Evolutionary conservation across 2,329 filamentous ascomycete genomes (phyloP), one percentile per base, ranked within the genome.

Genomic region (Chaetoscypha palmicola): DNA sequence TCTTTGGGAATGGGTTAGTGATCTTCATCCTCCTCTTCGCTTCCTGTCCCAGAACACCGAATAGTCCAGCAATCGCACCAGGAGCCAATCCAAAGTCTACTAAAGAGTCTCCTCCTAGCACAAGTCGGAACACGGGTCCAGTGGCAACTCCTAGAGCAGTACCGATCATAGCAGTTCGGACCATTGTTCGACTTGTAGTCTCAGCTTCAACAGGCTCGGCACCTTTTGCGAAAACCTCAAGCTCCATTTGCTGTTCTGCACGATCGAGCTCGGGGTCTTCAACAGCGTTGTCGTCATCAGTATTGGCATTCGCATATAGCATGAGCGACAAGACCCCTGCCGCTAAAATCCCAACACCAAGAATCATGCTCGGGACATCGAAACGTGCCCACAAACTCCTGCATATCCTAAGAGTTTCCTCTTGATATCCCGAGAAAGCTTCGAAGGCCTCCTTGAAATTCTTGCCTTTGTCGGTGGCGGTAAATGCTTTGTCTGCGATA

Each of bases 301-400:
- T 68, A 40, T 74, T 72, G 17, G 69, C 68, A 14, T 76, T 75
- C 7, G 86, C 80, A 63, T 94, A 96, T 38, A 91, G 67, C 1
- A 85, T 68, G 40, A 97, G 69, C 4, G 84, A 65, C 2, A 81
- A 53, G 17, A 96, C 73, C 2, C 85, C 81, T 19, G 77, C 66
- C 2, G 77, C 72, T 49, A 94, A 76, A 41, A 94, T 76, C 0
- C 65, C 62, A 28, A 97, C 79, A 36, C 92, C 92, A 50, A 84
- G 72, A 11, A 83, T 59, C 89, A 98, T 98, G 61, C 83, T 86
- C 2, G 79, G 73, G 16, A 95, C 72, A 62, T 98, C 88, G 55
- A 98, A 98, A 26, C 86, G 79, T 17, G 92, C 89, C 92, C 92
- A 98, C 12, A 97, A 69, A 30, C 74, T 76, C 61, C 89, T 86